phyloP scores from a whole-genome alignment of 352 stramenopile genomes.

The Peronospora destructor region DNA sequence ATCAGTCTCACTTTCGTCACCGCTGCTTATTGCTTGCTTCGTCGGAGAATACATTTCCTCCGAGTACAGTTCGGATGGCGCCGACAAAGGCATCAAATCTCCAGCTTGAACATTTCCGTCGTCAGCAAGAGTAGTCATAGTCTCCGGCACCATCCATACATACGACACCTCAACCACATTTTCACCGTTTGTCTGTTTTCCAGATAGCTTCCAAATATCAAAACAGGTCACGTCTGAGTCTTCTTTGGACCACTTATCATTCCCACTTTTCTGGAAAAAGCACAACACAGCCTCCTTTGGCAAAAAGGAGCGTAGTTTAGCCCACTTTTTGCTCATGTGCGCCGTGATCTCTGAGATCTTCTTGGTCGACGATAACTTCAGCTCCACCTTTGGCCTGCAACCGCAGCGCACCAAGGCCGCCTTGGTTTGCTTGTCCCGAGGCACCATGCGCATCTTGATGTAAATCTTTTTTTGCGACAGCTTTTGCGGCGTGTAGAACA shows the following conservation, averaged over 20 bases:
- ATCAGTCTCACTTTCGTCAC: slow-evolving; percentile 16
- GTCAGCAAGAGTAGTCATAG: slow-evolving; percentile 1
- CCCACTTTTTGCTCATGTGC: slow-evolving; percentile 77
- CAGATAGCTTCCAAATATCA: slow-evolving; percentile 64
- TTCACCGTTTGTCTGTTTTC: slow-evolving; percentile 53
- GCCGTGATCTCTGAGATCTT: slow-evolving; percentile 65
- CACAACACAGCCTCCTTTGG: slow-evolving; percentile 32
- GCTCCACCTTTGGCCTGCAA: slow-evolving; percentile 69
- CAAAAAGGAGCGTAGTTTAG: slow-evolving; percentile 30
- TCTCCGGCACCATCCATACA: slow-evolving; percentile 30
- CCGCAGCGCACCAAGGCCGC: slow-evolving; percentile 36
- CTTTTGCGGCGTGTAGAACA: slow-evolving; percentile 46
- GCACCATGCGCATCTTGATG: slow-evolving; percentile 80
- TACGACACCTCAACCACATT: slow-evolving; percentile 73
- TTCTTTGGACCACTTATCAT: slow-evolving; percentile 36
- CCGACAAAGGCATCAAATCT: slow-evolving; percentile 18
- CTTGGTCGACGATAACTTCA: slow-evolving; percentile 76
- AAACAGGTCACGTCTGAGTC: slow-evolving; percentile 52
- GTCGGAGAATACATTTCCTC: slow-evolving; percentile 15
- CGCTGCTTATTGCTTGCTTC: slow-evolving; percentile 17
- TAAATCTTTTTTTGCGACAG: slow-evolving; percentile 66
- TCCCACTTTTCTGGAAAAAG: slow-evolving; percentile 50
- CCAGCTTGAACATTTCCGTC: slow-evolving; percentile 13
- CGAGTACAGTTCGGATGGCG: slow-evolving; percentile 23
- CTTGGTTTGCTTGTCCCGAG: slow-evolving; percentile 56